These are phyloP conservation scores for Omphalotus olearius DNA, from an alignment of 1,284 basidiomycete species.

Conservation along the genomic window DNA sequence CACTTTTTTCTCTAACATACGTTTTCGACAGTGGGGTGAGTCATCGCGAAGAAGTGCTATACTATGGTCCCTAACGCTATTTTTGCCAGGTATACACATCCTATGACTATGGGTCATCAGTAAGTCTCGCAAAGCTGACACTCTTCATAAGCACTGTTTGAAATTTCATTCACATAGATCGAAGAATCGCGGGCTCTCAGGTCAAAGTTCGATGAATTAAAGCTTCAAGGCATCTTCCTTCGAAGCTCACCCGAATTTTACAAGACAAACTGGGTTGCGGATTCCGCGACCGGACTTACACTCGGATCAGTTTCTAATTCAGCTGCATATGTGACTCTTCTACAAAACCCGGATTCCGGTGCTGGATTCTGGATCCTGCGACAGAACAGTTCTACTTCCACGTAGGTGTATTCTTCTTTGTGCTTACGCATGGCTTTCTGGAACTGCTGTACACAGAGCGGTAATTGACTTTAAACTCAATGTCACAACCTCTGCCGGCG, in stretches of 20 bases:
- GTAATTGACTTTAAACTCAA: slow-evolving; percentile 51
- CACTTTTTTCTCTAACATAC: not conserved
- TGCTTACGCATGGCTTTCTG: not conserved
- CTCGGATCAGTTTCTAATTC: slow-evolving; percentile 28
- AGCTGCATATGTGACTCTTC: slow-evolving; percentile 55
- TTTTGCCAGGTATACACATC: slow-evolving; percentile 25
- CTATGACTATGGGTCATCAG: slow-evolving; percentile 38
- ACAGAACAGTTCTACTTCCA: slow-evolving; percentile 61
- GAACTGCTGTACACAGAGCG: slow-evolving; percentile 34
- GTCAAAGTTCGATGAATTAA: slow-evolving; percentile 48
- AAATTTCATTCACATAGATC: too few relatives aligned
- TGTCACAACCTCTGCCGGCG: slow-evolving; percentile 45
- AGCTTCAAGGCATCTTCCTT: slow-evolving; percentile 39
- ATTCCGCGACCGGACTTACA: slow-evolving; percentile 50
- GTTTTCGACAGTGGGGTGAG: not conserved
- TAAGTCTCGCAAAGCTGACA: too few relatives aligned
- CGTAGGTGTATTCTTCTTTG: slow-evolving; percentile 36
- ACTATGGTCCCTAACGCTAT: slow-evolving; percentile 39
- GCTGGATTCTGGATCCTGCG: slow-evolving; percentile 69
- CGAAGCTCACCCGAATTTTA: slow-evolving; percentile 71
- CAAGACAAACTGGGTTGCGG: slow-evolving; percentile 70
- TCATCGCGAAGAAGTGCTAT: slow-evolving; percentile 22
- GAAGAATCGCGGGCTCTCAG: slow-evolving; percentile 41
- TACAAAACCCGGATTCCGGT: slow-evolving; percentile 62
- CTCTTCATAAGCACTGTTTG: too few relatives aligned